Evolutionary conservation across 345 rosid species (phyloP), one percentile per base, ranked within the genome.

Genomic region (Citrus trifoliata): DNA sequence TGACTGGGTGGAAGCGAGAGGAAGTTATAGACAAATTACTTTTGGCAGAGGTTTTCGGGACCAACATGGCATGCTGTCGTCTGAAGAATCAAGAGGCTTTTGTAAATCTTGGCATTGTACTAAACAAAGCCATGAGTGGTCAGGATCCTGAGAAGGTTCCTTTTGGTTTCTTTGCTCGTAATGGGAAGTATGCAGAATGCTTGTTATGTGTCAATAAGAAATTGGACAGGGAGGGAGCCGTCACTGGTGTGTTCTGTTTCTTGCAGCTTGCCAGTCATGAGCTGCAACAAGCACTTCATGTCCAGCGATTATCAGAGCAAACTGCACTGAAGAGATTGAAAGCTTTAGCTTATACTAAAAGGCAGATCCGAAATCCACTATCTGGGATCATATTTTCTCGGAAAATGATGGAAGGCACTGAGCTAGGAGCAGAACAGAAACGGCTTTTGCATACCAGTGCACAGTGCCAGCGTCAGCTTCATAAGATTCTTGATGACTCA

Each of bases 211-310:
- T 92, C 85, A 92, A 87, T 81, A 93, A 93, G 89, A 95, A 92
- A 83, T 75, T 91, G 80, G 94, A 90, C 79, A 63, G 92, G 70
- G 97, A 91, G 73, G 98, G 94, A 78, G 86, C 85, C 3, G 84
- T 90, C 76, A 89, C 92, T 0, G 99, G 99, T 16, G 87, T 91
- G 42, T 93, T 95, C 83, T 95, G 99, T 90, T 95, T 95, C 88
- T 82, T 95, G 87, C 99, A 95, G 86, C 97, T 95, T 10, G 93
- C 98, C 4, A 95, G 99, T 85, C 91, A 78, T 66, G 98, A 95
- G 83, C 88, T 95, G 86, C 98, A 95, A 81, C 94, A 90, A 81
- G 98, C 98, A 16, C 90, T 95, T 63, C 97, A 92, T 84, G 80
- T 95, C 71, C 99, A 95, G 86, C 87, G 87, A 79, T 77, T 95